Conservation (phyloP, 192 early-diverging fungal genomes). For the Gonapodya prolifera region DNA sequence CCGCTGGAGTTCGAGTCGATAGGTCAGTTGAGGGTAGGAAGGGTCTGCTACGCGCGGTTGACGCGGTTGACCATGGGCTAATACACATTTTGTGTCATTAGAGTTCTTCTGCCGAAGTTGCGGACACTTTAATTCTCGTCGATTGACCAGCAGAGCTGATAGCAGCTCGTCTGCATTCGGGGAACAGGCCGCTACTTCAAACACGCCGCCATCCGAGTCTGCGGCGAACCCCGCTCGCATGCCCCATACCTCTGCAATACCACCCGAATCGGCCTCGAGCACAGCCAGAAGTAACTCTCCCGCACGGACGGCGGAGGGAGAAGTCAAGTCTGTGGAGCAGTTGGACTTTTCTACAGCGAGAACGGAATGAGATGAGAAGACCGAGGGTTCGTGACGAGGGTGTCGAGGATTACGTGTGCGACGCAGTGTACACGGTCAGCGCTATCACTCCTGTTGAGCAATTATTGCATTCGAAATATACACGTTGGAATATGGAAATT, state of each 20-base stretch:
- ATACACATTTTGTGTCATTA: background rate
- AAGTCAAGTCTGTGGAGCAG: background rate
- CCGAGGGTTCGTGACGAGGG: too few species aligned
- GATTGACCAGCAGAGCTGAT: background rate
- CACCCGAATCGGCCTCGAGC: background rate
- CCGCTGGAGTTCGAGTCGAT: slow-evolving; percentile 66
- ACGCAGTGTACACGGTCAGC: too few species aligned
- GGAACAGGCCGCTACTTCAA: too few species aligned
- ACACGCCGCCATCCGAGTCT: too few species aligned
- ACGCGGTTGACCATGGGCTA: too few species aligned
- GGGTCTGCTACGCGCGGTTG: background rate
- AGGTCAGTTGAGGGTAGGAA: slow-evolving; percentile 6
- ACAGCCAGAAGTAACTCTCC: background rate
- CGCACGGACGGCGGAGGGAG: background rate
- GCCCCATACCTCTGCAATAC: background rate
- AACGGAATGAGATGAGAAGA: too few species aligned
- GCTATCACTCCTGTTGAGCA: too few species aligned
- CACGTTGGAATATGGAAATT: too few species aligned
- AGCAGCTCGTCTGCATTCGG: background rate
- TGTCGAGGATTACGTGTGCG: too few species aligned
- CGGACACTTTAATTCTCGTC: background rate
- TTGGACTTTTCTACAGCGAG: background rate
- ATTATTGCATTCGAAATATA: too few species aligned
- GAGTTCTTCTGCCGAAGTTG: background rate
- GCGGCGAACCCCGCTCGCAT: background rate